These are phyloP conservation scores for Handroanthus guayacan DNA, from an alignment of 257 asterid species.

Conservation along the genomic window DNA sequence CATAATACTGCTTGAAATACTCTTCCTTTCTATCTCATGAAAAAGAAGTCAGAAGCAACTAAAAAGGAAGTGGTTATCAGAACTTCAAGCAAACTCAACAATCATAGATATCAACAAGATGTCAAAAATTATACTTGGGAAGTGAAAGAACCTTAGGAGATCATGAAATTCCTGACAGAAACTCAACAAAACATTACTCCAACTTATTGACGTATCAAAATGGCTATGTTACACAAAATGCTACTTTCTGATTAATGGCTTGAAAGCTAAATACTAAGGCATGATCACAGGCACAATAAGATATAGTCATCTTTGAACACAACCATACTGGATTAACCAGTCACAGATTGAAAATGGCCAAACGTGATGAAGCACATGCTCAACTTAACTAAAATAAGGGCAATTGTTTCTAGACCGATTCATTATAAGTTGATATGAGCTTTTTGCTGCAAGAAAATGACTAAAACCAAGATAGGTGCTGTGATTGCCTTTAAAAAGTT, in stretches of 20 bases:
- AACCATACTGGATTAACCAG: neutral
- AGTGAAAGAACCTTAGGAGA: too few relatives aligned
- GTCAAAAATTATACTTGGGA: too few relatives aligned
- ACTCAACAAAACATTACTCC: too few relatives aligned
- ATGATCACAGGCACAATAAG: neutral
- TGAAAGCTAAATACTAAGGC: neutral
- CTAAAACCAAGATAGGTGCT: slow-evolving; percentile 6
- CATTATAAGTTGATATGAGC: neutral
- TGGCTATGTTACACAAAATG: neutral
- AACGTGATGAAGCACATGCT: too few relatives aligned
- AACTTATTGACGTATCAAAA: too few relatives aligned
- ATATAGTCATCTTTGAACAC: slow-evolving; percentile 10
- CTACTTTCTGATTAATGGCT: neutral
- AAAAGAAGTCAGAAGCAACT: too few relatives aligned
- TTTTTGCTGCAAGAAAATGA: neutral
- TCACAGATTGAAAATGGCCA: neutral
- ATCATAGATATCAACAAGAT: too few relatives aligned
- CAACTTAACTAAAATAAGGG: neutral
- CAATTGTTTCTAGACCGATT: neutral
- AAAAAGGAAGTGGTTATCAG: too few relatives aligned
- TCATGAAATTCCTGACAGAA: too few relatives aligned
- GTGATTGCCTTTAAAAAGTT: neutral
- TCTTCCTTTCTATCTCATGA: neutral
- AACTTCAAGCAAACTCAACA: too few relatives aligned
- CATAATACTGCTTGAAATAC: neutral